Conservation (phyloP, 2,329 filamentous ascomycete species). For the Trichoderma endophyticum region DNA sequence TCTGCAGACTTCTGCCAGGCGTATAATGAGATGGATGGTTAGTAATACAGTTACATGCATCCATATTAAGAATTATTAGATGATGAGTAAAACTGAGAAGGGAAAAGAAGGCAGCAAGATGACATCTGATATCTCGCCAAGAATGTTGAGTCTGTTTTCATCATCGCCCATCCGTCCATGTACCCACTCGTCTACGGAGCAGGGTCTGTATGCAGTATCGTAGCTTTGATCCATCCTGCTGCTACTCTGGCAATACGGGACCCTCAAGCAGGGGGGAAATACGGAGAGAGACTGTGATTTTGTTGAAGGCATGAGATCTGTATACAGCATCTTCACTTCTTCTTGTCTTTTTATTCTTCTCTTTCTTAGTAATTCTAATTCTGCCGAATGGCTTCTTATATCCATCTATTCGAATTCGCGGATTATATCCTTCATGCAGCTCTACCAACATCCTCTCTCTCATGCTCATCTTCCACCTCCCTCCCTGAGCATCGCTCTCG, state of each 20-base stretch:
- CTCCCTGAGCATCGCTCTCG: neutral
- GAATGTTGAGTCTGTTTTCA: neutral
- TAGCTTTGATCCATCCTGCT: neutral
- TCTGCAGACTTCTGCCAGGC: no score
- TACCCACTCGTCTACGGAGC: neutral
- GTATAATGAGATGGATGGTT: neutral
- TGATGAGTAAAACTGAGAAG: neutral
- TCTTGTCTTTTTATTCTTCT: neutral
- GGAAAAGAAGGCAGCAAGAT: neutral
- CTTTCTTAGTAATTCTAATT: neutral
- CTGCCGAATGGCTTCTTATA: neutral
- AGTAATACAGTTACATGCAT: neutral
- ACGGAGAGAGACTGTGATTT: neutral
- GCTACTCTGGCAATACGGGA: neutral
- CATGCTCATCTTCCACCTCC: neutral
- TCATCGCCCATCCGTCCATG: neutral
- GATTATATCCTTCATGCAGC: neutral
- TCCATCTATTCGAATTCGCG: neutral
- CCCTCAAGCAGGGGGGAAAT: neutral
- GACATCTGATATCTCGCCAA: neutral
- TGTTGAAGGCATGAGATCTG: neutral
- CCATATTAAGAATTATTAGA: neutral
- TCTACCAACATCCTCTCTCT: neutral
- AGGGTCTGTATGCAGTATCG: neutral
- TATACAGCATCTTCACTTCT: neutral